Conservation (phyloP, 192 early-diverging fungal genomes). For the Backusella circina region DNA sequence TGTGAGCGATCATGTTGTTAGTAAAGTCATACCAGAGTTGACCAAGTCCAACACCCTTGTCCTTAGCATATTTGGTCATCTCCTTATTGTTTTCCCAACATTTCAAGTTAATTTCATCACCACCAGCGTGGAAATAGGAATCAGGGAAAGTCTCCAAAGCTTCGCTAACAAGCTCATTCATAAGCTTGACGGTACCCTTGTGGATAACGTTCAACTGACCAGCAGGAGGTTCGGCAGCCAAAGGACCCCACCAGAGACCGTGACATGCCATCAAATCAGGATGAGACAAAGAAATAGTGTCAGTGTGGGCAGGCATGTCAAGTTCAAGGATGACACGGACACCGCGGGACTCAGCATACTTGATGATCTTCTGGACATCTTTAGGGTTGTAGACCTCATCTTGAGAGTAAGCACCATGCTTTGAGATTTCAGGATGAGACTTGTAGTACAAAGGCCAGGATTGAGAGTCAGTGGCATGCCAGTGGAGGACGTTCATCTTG, state of each 20-base stretch:
- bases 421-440: constrained; percentile 57
- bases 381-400: constrained; percentile 62
- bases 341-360: constrained; percentile 68
- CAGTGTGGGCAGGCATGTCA: constrained; percentile 78
- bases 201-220: constrained; percentile 78
- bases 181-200: constrained; percentile 50
- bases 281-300: constrained; percentile 37
- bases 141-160: constrained; percentile 62
- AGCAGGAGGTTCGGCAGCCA: constrained; percentile 74
- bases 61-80: constrained; percentile 24
- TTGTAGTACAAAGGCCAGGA: constrained; percentile 70
- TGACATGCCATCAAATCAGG: constrained; percentile 58
- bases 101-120: constrained; percentile 66
- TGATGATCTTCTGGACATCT: constrained; percentile 64
- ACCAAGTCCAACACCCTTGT: constrained; percentile 10
- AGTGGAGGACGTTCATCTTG: constrained; percentile 79
- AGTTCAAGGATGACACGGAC: constrained; percentile 85
- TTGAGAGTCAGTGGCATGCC: constrained; percentile 68
- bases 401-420: constrained; percentile 60
- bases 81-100: constrained; percentile 49
- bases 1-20: constrained; percentile 15
- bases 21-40: constrained; percentile 22
- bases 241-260: constrained; percentile 57
- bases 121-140: constrained; percentile 70
- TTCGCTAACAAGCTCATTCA: constrained; percentile 62